Percentiles rank a stretch among this genome's conserved stretches.
phyloP scores from a whole-genome alignment of 1,139 yeast genomes.

The Maudiozyma humilis region DNA sequence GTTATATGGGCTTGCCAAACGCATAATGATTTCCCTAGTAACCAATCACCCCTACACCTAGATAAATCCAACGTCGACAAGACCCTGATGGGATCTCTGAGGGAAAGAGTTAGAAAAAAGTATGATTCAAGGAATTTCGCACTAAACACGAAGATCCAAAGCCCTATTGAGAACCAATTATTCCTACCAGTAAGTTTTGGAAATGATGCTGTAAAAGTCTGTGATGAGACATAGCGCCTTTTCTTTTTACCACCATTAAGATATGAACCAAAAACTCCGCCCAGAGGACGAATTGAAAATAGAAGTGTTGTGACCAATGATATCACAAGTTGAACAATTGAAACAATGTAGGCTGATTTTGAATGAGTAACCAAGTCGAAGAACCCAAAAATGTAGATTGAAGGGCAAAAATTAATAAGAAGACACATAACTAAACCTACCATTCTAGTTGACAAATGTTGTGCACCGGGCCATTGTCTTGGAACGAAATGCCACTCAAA shows the following conservation, averaged over 20 bases:
- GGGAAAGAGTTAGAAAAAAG: conserved; percentile 66
- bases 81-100: conserved; percentile 71
- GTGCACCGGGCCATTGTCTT: conserved; percentile 59
- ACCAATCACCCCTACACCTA: conserved; percentile 54
- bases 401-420: conserved; percentile 48
- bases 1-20: conserved; percentile 50
- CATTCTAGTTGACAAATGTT: conserved; percentile 40
- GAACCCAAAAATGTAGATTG: conserved; percentile 50
- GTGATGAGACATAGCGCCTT: conserved; percentile 36
- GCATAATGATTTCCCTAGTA: conserved; percentile 48
- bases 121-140: conserved; percentile 78
- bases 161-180: conserved; percentile 46
- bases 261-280: conserved; percentile 41
- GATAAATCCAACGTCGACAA: conserved; percentile 50
- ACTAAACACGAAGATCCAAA: conserved; percentile 63
- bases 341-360: conserved; percentile 40
- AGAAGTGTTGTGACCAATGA: conserved; percentile 55
- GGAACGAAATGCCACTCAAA: conserved; percentile 64
- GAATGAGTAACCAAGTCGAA: conserved; percentile 48
- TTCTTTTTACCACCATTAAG: conserved; percentile 29
- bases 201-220: conserved; percentile 48
- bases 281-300: conserved; percentile 54
- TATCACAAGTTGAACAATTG: conserved; percentile 51
- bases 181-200: conserved; percentile 47
- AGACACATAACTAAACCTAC: conserved; percentile 39